These are phyloP conservation scores for Chaetomium fimeti DNA, from an alignment of 495 filamentous ascomycete species.

Conservation along the genomic window DNA sequence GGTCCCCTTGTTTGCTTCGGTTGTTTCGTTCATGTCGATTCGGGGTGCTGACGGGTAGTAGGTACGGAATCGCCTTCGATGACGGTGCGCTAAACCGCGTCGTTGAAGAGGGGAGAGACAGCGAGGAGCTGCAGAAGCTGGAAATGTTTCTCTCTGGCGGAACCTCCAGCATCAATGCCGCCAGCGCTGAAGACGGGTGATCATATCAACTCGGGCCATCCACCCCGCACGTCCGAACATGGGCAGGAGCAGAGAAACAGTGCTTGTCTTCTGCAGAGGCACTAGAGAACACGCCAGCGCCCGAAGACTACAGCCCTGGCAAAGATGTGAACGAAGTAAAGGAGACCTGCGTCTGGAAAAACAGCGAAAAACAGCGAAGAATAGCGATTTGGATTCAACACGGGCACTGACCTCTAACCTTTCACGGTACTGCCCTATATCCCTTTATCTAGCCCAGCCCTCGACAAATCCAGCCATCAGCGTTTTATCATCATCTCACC, in stretches of 20 bases:
- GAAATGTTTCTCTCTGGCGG: constrained; percentile 32
- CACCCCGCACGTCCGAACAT: background rate
- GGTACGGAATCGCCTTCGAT: constrained; percentile 61
- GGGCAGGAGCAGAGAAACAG: background rate
- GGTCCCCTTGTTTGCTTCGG: background rate
- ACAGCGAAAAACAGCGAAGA: too few relatives aligned
- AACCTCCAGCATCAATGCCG: too few relatives aligned
- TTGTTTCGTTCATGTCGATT: background rate
- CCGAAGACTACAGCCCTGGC: background rate
- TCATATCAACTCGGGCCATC: background rate
- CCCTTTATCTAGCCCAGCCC: constrained; percentile 10
- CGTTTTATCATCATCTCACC: background rate
- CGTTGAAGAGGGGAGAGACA: constrained; percentile 49
- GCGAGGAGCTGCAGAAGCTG: constrained; percentile 48
- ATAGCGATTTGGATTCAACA: constrained; percentile 11
- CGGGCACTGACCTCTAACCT: background rate
- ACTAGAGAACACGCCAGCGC: background rate
- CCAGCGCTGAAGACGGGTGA: too few relatives aligned
- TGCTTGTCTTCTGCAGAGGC: background rate
- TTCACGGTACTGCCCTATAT: background rate
- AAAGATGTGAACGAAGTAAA: background rate
- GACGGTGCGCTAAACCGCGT: constrained; percentile 54
- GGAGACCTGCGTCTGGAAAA: background rate
- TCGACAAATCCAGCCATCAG: background rate
- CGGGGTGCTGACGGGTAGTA: background rate